Evolutionary conservation across 2,329 filamentous ascomycete genomes (phyloP).

Genomic region (Arachnomyces sp.): DNA sequence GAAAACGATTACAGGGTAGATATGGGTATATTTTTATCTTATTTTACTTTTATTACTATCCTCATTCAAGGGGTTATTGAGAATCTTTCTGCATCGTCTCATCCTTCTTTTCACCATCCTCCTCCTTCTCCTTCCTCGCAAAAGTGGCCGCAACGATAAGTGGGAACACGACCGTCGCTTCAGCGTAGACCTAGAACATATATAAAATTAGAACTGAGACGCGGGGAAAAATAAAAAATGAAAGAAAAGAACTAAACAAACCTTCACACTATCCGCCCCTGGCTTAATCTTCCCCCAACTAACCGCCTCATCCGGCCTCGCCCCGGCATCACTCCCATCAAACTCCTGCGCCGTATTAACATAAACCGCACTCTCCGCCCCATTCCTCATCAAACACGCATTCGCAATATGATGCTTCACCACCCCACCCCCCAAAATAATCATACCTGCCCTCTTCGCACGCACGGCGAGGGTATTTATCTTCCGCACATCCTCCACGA

Average conservation of each 20-base stretch:
- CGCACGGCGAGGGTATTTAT: constrained; percentile 89
- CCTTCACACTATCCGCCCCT: constrained; percentile 83
- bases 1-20: too few relatives aligned
- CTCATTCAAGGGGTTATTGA: background rate
- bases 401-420: constrained; percentile 99
- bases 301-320: constrained; percentile 89
- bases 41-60: background rate
- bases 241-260: constrained; percentile 30
- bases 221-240: background rate
- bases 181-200: constrained; percentile 49
- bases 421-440: constrained; percentile 88
- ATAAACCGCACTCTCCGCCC: constrained; percentile 92
- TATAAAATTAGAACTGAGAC: background rate
- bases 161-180: constrained; percentile 61
- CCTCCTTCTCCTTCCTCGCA: constrained; percentile 36
- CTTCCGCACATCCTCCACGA: constrained; percentile 84
- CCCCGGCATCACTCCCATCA: constrained; percentile 92
- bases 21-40: too few relatives aligned
- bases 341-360: constrained; percentile 98
- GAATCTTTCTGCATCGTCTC: constrained; percentile 1
- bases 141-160: constrained; percentile 61
- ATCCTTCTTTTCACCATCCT: background rate
- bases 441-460: constrained; percentile 85
- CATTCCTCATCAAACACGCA: constrained; percentile 94
- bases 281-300: constrained; percentile 98